phyloP scores from a whole-genome alignment of 2,329 filamentous ascomycete species.

The Seiridium unicorne region DNA sequence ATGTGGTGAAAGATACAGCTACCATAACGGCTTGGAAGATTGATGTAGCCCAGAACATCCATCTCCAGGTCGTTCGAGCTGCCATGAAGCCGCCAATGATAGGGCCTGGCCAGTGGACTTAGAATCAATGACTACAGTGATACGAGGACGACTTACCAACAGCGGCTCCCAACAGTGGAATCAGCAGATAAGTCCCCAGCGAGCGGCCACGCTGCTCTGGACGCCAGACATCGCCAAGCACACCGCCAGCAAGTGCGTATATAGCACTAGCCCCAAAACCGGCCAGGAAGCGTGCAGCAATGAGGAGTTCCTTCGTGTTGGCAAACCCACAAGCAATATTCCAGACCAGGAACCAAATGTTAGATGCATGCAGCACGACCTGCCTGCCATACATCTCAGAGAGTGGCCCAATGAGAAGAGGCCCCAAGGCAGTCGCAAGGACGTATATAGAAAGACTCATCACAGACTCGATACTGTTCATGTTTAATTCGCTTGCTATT shows the following conservation, averaged over 20 bases:
- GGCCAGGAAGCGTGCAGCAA: constrained; percentile 43
- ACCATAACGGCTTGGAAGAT: constrained; percentile 38
- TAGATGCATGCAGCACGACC: constrained; percentile 39
- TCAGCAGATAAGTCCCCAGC: constrained; percentile 32
- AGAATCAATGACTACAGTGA: neutral
- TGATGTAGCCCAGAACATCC: constrained; percentile 44
- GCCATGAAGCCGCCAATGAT: constrained; percentile 39
- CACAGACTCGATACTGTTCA: constrained; percentile 44
- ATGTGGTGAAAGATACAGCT: constrained; percentile 27
- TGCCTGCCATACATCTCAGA: constrained; percentile 27
- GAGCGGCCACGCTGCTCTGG: constrained; percentile 43
- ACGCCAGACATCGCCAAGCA: constrained; percentile 44
- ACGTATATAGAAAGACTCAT: constrained; percentile 49
- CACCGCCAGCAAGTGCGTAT: constrained; percentile 44
- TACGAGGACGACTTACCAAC: constrained; percentile 24
- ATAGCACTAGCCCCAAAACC: constrained; percentile 46
- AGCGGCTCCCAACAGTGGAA: constrained; percentile 37
- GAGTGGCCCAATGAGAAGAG: constrained; percentile 30
- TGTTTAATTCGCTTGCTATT: constrained; percentile 50
- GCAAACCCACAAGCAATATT: constrained; percentile 44
- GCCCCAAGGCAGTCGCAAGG: constrained; percentile 47
- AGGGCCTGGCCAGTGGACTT: constrained; percentile 21
- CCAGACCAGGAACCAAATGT: constrained; percentile 49
- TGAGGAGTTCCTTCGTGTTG: constrained; percentile 35
- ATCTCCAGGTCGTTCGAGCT: constrained; percentile 36